These are phyloP conservation scores for Ramalina intermedia DNA, from an alignment of 495 filamentous ascomycete genomes.

Conservation along the genomic window DNA sequence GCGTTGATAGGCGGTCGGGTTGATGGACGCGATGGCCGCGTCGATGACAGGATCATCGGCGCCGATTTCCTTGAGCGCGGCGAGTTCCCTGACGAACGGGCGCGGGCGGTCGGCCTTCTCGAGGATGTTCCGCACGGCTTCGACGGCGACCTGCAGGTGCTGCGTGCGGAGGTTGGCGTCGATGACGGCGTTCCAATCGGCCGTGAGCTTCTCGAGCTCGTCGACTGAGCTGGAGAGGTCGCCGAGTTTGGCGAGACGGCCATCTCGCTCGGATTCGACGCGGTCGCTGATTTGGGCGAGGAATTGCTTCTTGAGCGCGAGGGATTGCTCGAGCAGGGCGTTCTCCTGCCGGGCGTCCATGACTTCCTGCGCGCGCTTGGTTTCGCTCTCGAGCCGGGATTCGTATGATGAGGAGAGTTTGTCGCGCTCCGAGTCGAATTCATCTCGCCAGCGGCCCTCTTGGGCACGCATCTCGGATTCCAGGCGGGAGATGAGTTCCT, in stretches of 20 bases:
- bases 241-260: slow-evolving; percentile 69
- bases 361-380: slow-evolving; percentile 57
- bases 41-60: slow-evolving; percentile 67
- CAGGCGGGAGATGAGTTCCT: slow-evolving; percentile 56
- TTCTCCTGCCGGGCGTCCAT: slow-evolving; percentile 70
- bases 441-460: slow-evolving; percentile 64
- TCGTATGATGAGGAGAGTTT: slow-evolving; percentile 61
- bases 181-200: slow-evolving; percentile 73
- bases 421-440: slow-evolving; percentile 81
- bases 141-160: slow-evolving; percentile 86
- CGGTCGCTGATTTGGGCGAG: slow-evolving; percentile 58
- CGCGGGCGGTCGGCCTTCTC: slow-evolving; percentile 57
- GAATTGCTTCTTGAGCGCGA: slow-evolving; percentile 74
- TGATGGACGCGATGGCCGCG: slow-evolving; percentile 86
- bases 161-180: slow-evolving; percentile 85
- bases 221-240: slow-evolving; percentile 62
- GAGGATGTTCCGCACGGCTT: slow-evolving; percentile 72
- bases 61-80: slow-evolving; percentile 85
- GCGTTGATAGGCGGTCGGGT: slow-evolving; percentile 82
- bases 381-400: slow-evolving; percentile 59
- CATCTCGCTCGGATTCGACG: slow-evolving; percentile 79
- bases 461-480: slow-evolving; percentile 59
- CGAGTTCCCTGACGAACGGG: slow-evolving; percentile 81
- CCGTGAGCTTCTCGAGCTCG: slow-evolving; percentile 72
- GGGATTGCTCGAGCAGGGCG: slow-evolving; percentile 77